phyloP scores from a whole-genome alignment of 495 filamentous ascomycete species.

The Aspergillus cavernicola region DNA sequence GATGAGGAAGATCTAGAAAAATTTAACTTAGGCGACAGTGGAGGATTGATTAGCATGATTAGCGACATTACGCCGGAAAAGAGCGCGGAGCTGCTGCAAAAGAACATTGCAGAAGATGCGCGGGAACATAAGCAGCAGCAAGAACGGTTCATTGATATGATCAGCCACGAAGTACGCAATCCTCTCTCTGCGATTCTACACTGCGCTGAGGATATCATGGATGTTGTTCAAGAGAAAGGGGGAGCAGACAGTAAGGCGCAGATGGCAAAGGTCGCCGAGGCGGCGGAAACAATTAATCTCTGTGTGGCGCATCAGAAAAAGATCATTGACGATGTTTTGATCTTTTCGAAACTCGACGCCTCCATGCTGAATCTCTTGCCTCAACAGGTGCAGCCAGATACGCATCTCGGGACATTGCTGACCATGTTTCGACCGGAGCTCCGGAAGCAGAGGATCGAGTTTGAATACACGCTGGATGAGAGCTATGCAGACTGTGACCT shows the following conservation, averaged over 20 bases:
- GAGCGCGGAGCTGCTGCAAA: slow-evolving; percentile 45
- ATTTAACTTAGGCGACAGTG: not conserved
- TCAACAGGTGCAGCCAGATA: slow-evolving; percentile 60
- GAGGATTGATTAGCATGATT: slow-evolving; percentile 24
- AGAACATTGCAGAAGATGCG: slow-evolving; percentile 60
- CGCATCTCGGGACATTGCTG: slow-evolving; percentile 61
- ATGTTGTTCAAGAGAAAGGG: slow-evolving; percentile 13
- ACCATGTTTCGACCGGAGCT: slow-evolving; percentile 73
- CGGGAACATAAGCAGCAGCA: slow-evolving; percentile 64
- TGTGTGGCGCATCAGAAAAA: slow-evolving; percentile 77
- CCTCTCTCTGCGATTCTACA: slow-evolving; percentile 78
- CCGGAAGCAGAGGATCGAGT: slow-evolving; percentile 60
- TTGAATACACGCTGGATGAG: slow-evolving; percentile 56
- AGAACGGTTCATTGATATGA: slow-evolving; percentile 87
- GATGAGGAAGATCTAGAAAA: slow-evolving; percentile 1
- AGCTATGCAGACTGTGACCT: slow-evolving; percentile 52
- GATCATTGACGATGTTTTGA: slow-evolving; percentile 77
- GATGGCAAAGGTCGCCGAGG: slow-evolving; percentile 50
- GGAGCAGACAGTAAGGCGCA: slow-evolving; percentile 8
- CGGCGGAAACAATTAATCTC: slow-evolving; percentile 69
- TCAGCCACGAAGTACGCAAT: slow-evolving; percentile 84
- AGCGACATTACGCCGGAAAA: slow-evolving; percentile 46
- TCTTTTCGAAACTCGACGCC: slow-evolving; percentile 79
- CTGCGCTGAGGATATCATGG: slow-evolving; percentile 70
- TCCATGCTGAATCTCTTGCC: slow-evolving; percentile 66